These are phyloP conservation scores for Fomes fomentarius DNA, from an alignment of 1,284 basidiomycete species.

Conservation along the genomic window DNA sequence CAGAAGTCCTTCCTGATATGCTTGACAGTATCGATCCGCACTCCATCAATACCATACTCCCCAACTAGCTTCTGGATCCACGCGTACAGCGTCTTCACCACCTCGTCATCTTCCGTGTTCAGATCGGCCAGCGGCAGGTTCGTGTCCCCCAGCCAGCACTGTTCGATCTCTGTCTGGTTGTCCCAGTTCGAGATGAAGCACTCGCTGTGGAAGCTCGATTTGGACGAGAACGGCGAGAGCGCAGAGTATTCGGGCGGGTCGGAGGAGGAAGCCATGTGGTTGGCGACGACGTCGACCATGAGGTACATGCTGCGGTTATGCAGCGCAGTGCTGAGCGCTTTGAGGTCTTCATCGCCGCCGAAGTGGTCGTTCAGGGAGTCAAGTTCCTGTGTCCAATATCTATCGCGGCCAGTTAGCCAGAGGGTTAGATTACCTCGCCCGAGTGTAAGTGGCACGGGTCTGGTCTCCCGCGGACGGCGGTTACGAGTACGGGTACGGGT, in stretches of 20 bases:
- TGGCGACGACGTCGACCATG: constrained; percentile 82
- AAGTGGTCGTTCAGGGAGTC: constrained; percentile 69
- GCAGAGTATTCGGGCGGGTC: constrained; percentile 57
- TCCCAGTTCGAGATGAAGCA: constrained; percentile 54
- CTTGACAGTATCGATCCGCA: constrained; percentile 77
- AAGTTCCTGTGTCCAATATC: constrained; percentile 69
- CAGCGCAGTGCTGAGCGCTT: constrained; percentile 62
- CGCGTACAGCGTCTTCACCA: constrained; percentile 55
- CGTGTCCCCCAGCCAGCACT: constrained; percentile 78
- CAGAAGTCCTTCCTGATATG: constrained; percentile 70
- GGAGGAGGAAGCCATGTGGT: constrained; percentile 69
- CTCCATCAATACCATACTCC: constrained; percentile 68
- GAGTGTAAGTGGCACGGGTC: too few species aligned
- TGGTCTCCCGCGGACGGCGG: too few species aligned
- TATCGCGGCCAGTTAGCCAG: not conserved
- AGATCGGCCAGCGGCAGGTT: constrained; percentile 72
- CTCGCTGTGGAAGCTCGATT: constrained; percentile 65
- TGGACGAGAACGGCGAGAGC: constrained; percentile 61
- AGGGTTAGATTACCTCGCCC: constrained; percentile 32
- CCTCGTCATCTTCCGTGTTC: constrained; percentile 66
- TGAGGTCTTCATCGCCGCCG: constrained; percentile 70
- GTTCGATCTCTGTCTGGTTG: constrained; percentile 66
- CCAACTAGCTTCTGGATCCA: constrained; percentile 68
- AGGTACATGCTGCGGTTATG: constrained; percentile 76
- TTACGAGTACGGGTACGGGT: too few species aligned